These are phyloP conservation scores for Bombardia bombarda DNA, from an alignment of 495 filamentous ascomycete genomes.

Conservation along the genomic window DNA sequence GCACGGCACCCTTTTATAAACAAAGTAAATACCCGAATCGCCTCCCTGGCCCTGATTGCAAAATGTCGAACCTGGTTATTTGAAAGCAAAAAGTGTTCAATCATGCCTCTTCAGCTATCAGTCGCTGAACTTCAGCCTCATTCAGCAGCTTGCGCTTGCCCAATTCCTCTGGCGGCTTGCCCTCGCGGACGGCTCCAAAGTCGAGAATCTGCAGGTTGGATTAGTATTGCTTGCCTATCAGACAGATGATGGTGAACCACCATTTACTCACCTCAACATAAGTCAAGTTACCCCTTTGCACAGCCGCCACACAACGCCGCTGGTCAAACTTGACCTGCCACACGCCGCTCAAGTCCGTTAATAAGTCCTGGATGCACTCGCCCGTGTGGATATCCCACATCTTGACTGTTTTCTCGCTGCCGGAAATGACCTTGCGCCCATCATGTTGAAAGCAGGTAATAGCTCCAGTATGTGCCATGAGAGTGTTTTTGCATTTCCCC, in stretches of 20 bases:
- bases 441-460: constrained; percentile 99
- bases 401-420: constrained; percentile 91
- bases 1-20: no score
- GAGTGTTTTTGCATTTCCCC: constrained; percentile 79
- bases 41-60: no score
- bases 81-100: no score
- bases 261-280: constrained; percentile 79
- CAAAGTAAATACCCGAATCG: no score
- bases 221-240: not conserved
- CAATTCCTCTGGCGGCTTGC: constrained; percentile 63
- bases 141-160: constrained; percentile 79
- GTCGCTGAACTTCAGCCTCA: constrained; percentile 40
- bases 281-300: constrained; percentile 84
- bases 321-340: constrained; percentile 99
- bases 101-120: constrained; percentile 35
- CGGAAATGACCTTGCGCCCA: constrained; percentile 91
- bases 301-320: constrained; percentile 88
- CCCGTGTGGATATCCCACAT: constrained; percentile 97
- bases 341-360: constrained; percentile 91
- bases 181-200: constrained; percentile 84
- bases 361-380: constrained; percentile 85
- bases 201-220: constrained; percentile 59
- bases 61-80: no score
- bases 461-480: constrained; percentile 90
- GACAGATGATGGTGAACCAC: not conserved